Evolutionary conservation across 2,329 filamentous ascomycete genomes (phyloP), one percentile per base, ranked within the genome.

Genomic region (Metarhizium sp.): DNA sequence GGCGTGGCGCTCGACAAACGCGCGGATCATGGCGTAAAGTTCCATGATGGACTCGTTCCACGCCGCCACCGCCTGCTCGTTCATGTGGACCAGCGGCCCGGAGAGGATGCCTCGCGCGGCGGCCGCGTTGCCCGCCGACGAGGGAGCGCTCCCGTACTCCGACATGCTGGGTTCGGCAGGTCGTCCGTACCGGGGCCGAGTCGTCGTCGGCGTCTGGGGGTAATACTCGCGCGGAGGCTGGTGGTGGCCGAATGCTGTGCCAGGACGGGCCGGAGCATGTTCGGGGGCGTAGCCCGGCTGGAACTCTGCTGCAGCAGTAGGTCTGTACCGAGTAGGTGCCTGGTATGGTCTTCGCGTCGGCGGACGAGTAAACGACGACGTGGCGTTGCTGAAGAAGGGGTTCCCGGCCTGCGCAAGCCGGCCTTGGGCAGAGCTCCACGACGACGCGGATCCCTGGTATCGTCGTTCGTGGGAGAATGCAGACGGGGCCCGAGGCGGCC

Each of bases 21-120:
- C 57, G 38, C 70, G 69, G 48, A 72, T 71, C 18, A 62, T 52
- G 34, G 61, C 59, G 57, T 73, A 73, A 40, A 73, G 66, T 11
- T 71, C 68, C 60, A 68, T 67, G 58, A 73, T 64, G 46, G 68
- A 63, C 36, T 67, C 67, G 52, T 69, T 66, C 71, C 71, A 73
- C 2, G 64, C 63, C 1, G 59, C 53, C 25, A 73, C 66, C 11
- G 64, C 63, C 49, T 63, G 64, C 40, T 72, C 69, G 3, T 67
- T 71, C 58, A 72, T 62, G 47, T 71, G 68, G 20, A 72, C 67
- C 11, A 69, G 64, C 13, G 69, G 66, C 0, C 62, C 62, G 8
- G 59, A 51, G 53, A 62, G 58, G 36, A 49, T 49, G 51, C 48
- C 55, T 38, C 62, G 61, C 25, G 51, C 57, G n/a, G 61, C 56